A percentile compares a stretch with the other conserved stretches of the same genome.
phyloP scores from a whole-genome alignment of 2,329 filamentous ascomycete genomes.

The Colletotrichum spaethianum region DNA sequence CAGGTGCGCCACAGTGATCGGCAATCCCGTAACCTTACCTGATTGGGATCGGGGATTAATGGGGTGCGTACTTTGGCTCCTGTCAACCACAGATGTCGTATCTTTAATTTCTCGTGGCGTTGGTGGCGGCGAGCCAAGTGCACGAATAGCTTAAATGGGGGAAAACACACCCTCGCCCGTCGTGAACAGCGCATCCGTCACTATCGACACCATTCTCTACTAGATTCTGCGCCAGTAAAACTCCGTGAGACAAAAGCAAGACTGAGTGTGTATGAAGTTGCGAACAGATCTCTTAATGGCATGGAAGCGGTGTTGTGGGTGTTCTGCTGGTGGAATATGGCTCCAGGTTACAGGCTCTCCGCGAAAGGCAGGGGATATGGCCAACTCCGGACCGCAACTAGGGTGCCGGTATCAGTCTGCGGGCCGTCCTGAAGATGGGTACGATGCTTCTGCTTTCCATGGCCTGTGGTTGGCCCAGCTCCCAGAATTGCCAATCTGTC shows the following conservation, averaged over 20 bases:
- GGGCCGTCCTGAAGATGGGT: background rate
- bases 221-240: background rate
- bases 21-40: constrained; percentile 41
- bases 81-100: constrained; percentile 16
- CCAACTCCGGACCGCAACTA: constrained; percentile 1
- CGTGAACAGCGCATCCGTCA: constrained; percentile 6
- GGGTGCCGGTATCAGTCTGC: constrained; percentile 3
- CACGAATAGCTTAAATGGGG: constrained; percentile 11
- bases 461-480: background rate
- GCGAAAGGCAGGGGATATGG: constrained; percentile 6
- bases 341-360: constrained; percentile 10
- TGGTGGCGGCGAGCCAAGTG: background rate
- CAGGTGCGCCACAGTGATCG: constrained; percentile 43
- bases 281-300: background rate
- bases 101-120: constrained; percentile 15
- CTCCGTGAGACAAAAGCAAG: background rate
- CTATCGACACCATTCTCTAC: background rate
- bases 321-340: constrained; percentile 1
- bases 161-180: constrained; percentile 5
- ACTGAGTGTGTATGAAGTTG: background rate
- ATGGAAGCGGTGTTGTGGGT: background rate
- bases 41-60: constrained; percentile 28
- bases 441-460: background rate
- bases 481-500: background rate
- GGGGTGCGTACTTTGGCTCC: constrained; percentile 28